Base-by-base conservation (phyloP, 2,329 filamentous ascomycete species). In the Chrysoporthe austroafricana region DNA sequence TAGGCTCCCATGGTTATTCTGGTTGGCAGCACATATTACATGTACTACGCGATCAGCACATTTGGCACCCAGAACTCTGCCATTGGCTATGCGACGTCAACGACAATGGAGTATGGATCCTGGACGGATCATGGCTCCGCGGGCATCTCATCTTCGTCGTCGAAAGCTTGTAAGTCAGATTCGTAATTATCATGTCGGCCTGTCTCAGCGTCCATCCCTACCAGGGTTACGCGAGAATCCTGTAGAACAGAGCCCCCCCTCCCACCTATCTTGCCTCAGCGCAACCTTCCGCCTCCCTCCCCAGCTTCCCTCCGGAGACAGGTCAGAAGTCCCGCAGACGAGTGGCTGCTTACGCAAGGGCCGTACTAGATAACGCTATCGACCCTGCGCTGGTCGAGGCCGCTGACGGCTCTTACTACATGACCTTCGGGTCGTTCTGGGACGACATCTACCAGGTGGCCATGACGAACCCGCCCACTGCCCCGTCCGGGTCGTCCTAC, bases 11-110 rank as follows among this genome's bases (percentile, higher is more conserved):
- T 91, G 71, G 85, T 89, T 16, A 76, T 79, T 21, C 77, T 85
- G 18, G 80, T 91, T n/a, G 85, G 84, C 70, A 79, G 78, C 64
- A 80, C 81, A 0, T 91, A 90, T 78, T 85, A 90, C 72, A 83
- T 92, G n/a, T 91, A 89, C 82, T 90, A 91, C 77, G 81, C 85
- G 1, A 87, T 90, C n/a, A 88, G 84, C 46, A 80, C 83, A 0
- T 90, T 89, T 70, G 88, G 88, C 0, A 83, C 81, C 0, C 87
- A 90, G 70, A 77, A 82, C 75, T 88, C 85, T 0, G 86, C 86
- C 44, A 90, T 91, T 70, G 89, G 90, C 21, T 77, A 82, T 13
- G 83, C 82, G 3, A 82, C 73, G 26, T 78, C 77, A 0, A 58
- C 70, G 2, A 71, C 63, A 34, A 48, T 74, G 46, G 73, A 74